phyloP scores from a whole-genome alignment of 2,329 filamentous ascomycete species.

The Podosphaera fusca region DNA sequence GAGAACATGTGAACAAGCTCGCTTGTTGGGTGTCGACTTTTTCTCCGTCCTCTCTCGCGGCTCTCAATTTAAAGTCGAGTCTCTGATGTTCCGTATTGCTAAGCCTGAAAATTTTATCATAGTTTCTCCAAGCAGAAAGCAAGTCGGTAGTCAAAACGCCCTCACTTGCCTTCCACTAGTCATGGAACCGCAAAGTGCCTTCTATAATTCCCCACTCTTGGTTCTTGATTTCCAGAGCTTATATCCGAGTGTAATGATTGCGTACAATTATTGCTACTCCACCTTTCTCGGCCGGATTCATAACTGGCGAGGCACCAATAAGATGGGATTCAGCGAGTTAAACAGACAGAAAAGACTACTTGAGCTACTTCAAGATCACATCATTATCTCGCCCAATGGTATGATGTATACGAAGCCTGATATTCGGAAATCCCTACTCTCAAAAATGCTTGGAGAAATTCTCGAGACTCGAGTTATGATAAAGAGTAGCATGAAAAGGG shows the following conservation, averaged over 20 bases:
- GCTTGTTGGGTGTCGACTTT: constrained; percentile 83
- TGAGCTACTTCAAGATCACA: constrained; percentile 55
- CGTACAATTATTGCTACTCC: constrained; percentile 97
- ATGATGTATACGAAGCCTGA: constrained; percentile 82
- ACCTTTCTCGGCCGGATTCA: constrained; percentile 75
- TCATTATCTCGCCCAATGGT: constrained; percentile 87
- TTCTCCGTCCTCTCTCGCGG: constrained; percentile 87
- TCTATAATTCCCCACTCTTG: constrained; percentile 73
- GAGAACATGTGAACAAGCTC: constrained; percentile 81
- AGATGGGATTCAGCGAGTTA: constrained; percentile 87
- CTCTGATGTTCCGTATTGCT: constrained; percentile 93
- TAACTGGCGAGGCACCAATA: constrained; percentile 73
- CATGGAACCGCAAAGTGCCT: constrained; percentile 90
- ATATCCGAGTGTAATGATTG: constrained; percentile 96
- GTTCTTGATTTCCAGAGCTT: constrained; percentile 92
- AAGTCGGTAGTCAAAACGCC: constrained; percentile 84
- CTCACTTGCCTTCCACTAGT: constrained; percentile 84
- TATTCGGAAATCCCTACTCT: constrained; percentile 71
- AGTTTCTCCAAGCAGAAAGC: constrained; percentile 70
- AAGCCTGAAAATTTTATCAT: constrained; percentile 90
- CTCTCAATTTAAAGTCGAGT: constrained; percentile 96
- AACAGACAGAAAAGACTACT: constrained; percentile 52
- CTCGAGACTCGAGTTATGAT: constrained; percentile 94
- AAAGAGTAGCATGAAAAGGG: constrained; percentile 85
- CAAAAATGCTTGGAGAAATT: constrained; percentile 92